Base-by-base conservation (phyloP, 352 stramenopile genomes). In the Nothophytophthora sp. region DNA sequence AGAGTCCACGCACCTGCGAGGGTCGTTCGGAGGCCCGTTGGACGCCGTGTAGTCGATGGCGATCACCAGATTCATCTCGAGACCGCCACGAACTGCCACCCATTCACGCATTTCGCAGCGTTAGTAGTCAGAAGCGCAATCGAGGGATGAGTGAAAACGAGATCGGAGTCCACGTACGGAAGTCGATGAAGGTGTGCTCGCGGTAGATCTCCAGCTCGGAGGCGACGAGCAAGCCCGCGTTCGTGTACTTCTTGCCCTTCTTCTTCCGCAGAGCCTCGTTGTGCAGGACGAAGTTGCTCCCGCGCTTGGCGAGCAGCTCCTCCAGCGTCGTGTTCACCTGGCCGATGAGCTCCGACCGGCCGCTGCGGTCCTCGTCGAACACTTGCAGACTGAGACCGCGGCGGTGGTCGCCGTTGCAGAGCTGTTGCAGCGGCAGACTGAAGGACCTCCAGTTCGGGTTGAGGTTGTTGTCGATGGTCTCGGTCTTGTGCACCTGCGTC, bases 61-160 rank as follows among this genome's bases (percentile, higher is more conserved):
- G 40, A 92, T 63, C 24, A 92, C 64, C 49, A 91, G 32, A 33
- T 74, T 87, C 53, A 98, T 89, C 70, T 98, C 89, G 50, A 96
- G 72, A 18, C 95, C 94, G 38, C 68, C 80, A 19, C 65, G 64
- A 41, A 87, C 76, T 87, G 38, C 30, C 35, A 24, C 19, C 61
- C 15, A 38, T 18, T 4, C 34, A 30, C 12, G 58, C 22, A 55
- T 23, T n/a, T n/a, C n/a, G n/a, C n/a, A n/a, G n/a, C n/a, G n/a
- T n/a, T n/a, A n/a, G n/a, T n/a, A n/a, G n/a, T n/a, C n/a, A n/a
- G n/a, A n/a, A n/a, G n/a, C n/a, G n/a, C n/a, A n/a, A n/a, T n/a
- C n/a, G n/a, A n/a, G n/a, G n/a, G n/a, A n/a, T n/a, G n/a, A n/a
- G n/a, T n/a, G n/a, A n/a, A n/a, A n/a, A n/a, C n/a, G n/a, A n/a